phyloP scores from a whole-genome alignment of 768 basidiomycete species.

The Boletus insuetus region DNA sequence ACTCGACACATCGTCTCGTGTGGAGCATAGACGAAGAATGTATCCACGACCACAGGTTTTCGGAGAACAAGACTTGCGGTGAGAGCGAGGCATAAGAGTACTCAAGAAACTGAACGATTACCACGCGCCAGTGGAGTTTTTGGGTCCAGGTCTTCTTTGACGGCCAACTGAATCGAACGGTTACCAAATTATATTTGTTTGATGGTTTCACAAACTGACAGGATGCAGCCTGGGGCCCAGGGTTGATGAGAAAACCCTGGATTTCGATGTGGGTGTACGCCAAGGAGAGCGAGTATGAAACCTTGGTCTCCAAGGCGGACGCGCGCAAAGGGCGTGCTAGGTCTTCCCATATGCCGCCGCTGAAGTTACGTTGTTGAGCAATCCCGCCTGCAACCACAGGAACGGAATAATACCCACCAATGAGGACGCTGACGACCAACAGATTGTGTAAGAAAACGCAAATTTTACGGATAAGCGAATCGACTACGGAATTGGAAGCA shows the following conservation, averaged over 20 bases:
- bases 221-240: constrained; percentile 15
- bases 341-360: constrained; percentile 19
- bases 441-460: constrained; percentile 13
- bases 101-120: constrained; percentile 19
- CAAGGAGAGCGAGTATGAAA: constrained; percentile 13
- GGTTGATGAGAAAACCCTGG: constrained; percentile 24
- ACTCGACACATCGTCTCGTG: constrained; percentile 1
- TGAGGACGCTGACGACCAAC: neutral
- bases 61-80: constrained; percentile 5
- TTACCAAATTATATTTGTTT: constrained; percentile 24
- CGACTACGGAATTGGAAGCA: constrained; percentile 3
- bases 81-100: neutral
- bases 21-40: constrained; percentile 5
- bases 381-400: constrained; percentile 12
- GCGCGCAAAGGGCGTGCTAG: constrained; percentile 30
- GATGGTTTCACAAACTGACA: constrained; percentile 11
- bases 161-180: constrained; percentile 6
- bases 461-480: neutral
- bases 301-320: constrained; percentile 17
- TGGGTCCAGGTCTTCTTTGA: constrained; percentile 27
- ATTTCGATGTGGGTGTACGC: constrained; percentile 15
- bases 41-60: constrained; percentile 15
- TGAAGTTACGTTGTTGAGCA: constrained; percentile 8
- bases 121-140: constrained; percentile 27
- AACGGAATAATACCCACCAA: constrained; percentile 2